Percentiles rank a stretch among this genome's conserved stretches.
Evolutionary conservation across 345 rosid species (phyloP).

Genomic region (Eucalyptus cloeziana): DNA sequence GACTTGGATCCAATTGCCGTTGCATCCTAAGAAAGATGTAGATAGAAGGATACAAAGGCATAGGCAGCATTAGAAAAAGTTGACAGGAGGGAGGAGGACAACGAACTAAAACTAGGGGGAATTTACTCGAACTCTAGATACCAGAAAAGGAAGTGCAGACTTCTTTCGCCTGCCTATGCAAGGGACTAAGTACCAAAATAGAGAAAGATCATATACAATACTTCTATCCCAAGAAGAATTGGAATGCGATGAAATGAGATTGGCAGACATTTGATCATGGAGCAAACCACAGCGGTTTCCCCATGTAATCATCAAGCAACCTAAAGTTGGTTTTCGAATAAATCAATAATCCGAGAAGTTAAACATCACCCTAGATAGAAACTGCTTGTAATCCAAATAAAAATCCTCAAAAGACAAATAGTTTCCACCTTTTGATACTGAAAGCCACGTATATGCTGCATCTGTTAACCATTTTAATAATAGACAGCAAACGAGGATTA

Average conservation of each 20-base stretch:
- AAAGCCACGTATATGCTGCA: not conserved
- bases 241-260: not conserved
- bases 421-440: accelerated
- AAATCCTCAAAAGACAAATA: not conserved
- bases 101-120: not conserved
- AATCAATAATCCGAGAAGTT: not conserved
- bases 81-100: not conserved
- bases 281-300: not conserved
- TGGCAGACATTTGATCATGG: not conserved
- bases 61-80: not conserved
- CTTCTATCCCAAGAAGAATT: not conserved
- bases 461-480: not conserved
- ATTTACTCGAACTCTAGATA: not conserved
- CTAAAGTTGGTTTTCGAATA: not conserved
- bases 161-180: not conserved
- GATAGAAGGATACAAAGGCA: not conserved
- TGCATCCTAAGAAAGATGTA: constrained; percentile 41
- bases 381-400: not conserved
- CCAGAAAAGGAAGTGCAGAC: not conserved
- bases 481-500: not conserved
- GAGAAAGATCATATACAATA: not conserved
- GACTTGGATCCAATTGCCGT: constrained; percentile 74
- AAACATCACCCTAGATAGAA: not conserved
- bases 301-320: not conserved
- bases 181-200: not conserved